Conservation (phyloP, 352 stramenopile genomes). For the Sclerospora graminicola region DNA sequence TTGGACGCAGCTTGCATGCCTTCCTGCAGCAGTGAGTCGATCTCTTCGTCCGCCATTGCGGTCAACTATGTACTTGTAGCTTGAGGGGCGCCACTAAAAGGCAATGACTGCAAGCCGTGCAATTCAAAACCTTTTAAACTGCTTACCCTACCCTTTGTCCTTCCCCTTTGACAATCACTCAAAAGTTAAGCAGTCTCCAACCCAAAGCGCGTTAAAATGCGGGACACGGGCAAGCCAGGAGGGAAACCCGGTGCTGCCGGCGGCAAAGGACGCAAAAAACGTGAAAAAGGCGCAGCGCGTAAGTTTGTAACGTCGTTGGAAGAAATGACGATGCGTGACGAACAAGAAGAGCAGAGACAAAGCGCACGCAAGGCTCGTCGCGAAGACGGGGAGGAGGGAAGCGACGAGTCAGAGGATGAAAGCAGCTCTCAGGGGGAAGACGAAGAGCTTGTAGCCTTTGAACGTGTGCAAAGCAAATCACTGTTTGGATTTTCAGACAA, state of each 20-base stretch:
- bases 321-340: conserved; percentile 70
- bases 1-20: conserved; percentile 47
- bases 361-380: conserved; percentile 61
- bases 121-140: conserved; percentile 4
- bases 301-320: conserved; percentile 80
- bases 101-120: conserved; percentile 10
- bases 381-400: conserved; percentile 36
- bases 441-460: conserved; percentile 52
- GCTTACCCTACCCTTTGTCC: conserved; percentile 1
- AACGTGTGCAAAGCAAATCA: conserved; percentile 66
- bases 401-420: conserved; percentile 36
- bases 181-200: no score
- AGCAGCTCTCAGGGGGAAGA: conserved; percentile 41
- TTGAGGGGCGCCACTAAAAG: conserved; percentile 12
- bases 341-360: conserved; percentile 62
- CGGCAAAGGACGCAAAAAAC: conserved; percentile 53
- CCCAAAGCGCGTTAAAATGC: no score
- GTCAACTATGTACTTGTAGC: conserved; percentile 6
- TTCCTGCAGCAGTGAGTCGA: conserved; percentile 72
- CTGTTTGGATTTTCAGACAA: conserved; percentile 60
- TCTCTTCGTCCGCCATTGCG: conserved; percentile 62
- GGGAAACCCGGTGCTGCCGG: conserved; percentile 41
- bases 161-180: no score
- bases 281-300: conserved; percentile 60
- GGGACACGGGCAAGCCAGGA: conserved; percentile 28